Conservation (phyloP, 768 basidiomycete species). For the Lyophyllum semitale region DNA sequence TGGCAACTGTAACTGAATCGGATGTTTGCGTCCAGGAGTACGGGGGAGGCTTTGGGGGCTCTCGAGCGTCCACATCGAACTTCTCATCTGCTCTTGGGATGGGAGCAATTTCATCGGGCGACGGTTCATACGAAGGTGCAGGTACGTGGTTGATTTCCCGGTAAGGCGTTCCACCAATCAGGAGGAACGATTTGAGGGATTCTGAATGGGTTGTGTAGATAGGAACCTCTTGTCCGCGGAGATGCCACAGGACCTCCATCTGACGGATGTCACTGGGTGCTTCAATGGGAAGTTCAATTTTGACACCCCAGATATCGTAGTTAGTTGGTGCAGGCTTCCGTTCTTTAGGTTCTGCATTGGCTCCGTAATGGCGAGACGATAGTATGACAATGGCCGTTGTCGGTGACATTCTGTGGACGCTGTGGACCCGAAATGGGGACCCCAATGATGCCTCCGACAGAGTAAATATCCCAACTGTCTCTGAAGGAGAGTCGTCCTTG, state of each 20-base stretch:
- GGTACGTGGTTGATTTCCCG: slow-evolving; percentile 36
- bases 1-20: slow-evolving; percentile 80
- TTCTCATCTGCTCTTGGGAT: slow-evolving; percentile 66
- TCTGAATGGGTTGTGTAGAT: slow-evolving; percentile 52
- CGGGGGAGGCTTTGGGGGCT: slow-evolving; percentile 61
- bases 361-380: slow-evolving; percentile 56
- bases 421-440: slow-evolving; percentile 35
- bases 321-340: slow-evolving; percentile 33
- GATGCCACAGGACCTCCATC: slow-evolving; percentile 67
- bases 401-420: slow-evolving; percentile 31
- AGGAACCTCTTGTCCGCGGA: slow-evolving; percentile 72
- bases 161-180: slow-evolving; percentile 63
- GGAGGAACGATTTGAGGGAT: slow-evolving; percentile 46
- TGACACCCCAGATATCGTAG: slow-evolving; percentile 70
- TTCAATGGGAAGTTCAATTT: slow-evolving; percentile 45
- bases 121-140: slow-evolving; percentile 51
- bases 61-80: slow-evolving; percentile 40
- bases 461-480: slow-evolving; percentile 55
- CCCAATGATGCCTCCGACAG: slow-evolving; percentile 41
- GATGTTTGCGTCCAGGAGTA: slow-evolving; percentile 93
- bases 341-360: slow-evolving; percentile 14
- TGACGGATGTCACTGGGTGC: slow-evolving; percentile 31
- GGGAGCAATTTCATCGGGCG: slow-evolving; percentile 65
- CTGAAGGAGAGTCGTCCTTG: slow-evolving; percentile 36
- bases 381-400: slow-evolving; percentile 47